These are phyloP conservation scores for Irpex lacteus DNA, from an alignment of 1,284 basidiomycete species.

Conservation along the genomic window DNA sequence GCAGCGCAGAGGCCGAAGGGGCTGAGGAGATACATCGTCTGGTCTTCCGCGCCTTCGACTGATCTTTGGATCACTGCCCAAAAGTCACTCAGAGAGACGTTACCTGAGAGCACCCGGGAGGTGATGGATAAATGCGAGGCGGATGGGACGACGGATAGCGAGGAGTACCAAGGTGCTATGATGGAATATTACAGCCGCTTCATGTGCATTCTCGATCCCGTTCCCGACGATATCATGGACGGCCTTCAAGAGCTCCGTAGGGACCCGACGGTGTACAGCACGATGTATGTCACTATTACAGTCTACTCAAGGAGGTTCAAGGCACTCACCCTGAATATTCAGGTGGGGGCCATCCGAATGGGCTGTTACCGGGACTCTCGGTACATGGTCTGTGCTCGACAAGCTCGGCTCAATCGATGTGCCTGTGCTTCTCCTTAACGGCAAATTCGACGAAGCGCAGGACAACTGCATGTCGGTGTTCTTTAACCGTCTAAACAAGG, in stretches of 20 bases:
- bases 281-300: constrained; percentile 19
- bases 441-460: constrained; percentile 22
- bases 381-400: constrained; percentile 27
- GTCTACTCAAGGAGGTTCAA: too few relatives aligned
- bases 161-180: constrained; percentile 46
- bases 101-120: constrained; percentile 45
- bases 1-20: constrained; percentile 24
- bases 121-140: constrained; percentile 44
- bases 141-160: constrained; percentile 40
- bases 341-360: too few relatives aligned
- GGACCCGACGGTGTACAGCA: constrained; percentile 48
- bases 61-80: constrained; percentile 17
- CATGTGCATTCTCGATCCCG: constrained; percentile 44
- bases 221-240: constrained; percentile 33
- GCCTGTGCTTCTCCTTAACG: constrained; percentile 28
- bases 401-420: constrained; percentile 22
- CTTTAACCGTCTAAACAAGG: constrained; percentile 20
- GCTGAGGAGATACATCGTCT: constrained; percentile 24
- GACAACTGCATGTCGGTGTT: constrained; percentile 24
- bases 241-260: constrained; percentile 30
- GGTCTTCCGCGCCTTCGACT: constrained; percentile 20
- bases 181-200: constrained; percentile 41
- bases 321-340: too few relatives aligned
- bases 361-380: constrained; percentile 21
- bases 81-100: constrained; percentile 1